Percentiles rank a stretch among this genome's conserved stretches.
Conservation (phyloP, 192 early-diverging fungal species). For the Entomortierella beljakovae region DNA sequence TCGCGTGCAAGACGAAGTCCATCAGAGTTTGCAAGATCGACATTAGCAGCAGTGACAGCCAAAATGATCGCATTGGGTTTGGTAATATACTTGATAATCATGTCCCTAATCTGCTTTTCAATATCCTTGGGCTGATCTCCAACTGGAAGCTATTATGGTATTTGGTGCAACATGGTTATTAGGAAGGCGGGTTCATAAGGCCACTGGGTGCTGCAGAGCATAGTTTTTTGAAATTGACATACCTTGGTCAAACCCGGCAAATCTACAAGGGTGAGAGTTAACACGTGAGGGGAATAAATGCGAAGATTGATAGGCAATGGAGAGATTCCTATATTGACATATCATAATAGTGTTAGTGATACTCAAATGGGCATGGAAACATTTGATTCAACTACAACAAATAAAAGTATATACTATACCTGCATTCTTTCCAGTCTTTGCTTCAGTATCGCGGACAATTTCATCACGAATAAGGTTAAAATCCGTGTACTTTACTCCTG, state of each 20-base stretch:
- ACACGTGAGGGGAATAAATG: conserved; percentile 97
- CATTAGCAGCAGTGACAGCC: conserved; percentile 97
- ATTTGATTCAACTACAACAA: not conserved
- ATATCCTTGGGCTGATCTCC: conserved; percentile 99
- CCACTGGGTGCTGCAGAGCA: not conserved
- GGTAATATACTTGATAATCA: conserved; percentile 97
- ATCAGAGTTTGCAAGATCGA: conserved; percentile 99
- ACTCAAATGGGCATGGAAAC: not conserved
- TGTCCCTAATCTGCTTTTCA: conserved; percentile 97
- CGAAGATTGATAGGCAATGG: conserved; percentile 97
- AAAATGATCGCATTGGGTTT: conserved; percentile 99
- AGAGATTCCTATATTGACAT: conserved; percentile 77
- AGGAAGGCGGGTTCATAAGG: no score
- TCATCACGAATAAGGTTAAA: conserved; percentile 98
- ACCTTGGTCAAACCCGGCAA: conserved; percentile 98
- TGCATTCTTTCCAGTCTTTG: conserved; percentile 83
- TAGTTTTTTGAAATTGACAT: not conserved
- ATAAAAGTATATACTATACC: conserved; percentile 34
- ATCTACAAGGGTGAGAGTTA: conserved; percentile 99
- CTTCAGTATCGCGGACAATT: conserved; percentile 93
- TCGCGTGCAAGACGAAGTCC: conserved; percentile 98
- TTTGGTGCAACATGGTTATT: not conserved
- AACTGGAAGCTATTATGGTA: conserved; percentile 81
- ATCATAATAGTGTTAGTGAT: not conserved
- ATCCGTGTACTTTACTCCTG: conserved; percentile 95